Conservation (phyloP, 192 early-diverging fungal genomes). For the Backusella tarrabulga region DNA sequence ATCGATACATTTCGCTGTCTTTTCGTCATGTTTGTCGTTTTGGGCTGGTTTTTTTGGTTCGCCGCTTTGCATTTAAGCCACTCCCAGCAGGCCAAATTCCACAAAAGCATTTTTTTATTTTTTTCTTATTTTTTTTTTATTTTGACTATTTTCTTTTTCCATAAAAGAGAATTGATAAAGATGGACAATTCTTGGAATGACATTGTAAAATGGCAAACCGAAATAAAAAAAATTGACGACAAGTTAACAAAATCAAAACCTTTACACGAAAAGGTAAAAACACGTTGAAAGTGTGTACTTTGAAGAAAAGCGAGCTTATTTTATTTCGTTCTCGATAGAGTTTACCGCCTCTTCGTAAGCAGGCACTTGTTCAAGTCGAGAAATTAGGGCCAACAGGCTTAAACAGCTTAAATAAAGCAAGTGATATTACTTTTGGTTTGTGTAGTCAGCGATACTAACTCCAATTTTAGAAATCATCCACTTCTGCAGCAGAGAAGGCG, state of each 20-base stretch:
- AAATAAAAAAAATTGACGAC: constrained; percentile 21
- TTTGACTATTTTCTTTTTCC: not conserved
- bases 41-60: not conserved
- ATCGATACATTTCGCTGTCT: not conserved
- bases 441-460: not conserved
- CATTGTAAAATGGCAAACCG: constrained; percentile 22
- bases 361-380: not conserved
- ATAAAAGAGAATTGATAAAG: not conserved
- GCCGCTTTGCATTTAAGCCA: not conserved
- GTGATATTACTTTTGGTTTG: not conserved
- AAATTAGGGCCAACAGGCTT: not conserved
- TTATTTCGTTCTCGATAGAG: not conserved
- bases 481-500: constrained; percentile 9
- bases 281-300: not conserved
- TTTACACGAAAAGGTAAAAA: constrained; percentile 17
- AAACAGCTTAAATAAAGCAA: not conserved
- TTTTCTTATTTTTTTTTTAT: constrained; percentile 5
- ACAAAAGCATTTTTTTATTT: not conserved
- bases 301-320: not conserved
- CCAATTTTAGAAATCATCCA: not conserved
- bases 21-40: not conserved
- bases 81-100: not conserved
- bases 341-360: constrained; percentile 8
- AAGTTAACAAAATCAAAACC: constrained; percentile 22
- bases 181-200: constrained; percentile 28